Conservation (phyloP, 202 grass and related monocot genomes). For the Musa balbisiana region DNA sequence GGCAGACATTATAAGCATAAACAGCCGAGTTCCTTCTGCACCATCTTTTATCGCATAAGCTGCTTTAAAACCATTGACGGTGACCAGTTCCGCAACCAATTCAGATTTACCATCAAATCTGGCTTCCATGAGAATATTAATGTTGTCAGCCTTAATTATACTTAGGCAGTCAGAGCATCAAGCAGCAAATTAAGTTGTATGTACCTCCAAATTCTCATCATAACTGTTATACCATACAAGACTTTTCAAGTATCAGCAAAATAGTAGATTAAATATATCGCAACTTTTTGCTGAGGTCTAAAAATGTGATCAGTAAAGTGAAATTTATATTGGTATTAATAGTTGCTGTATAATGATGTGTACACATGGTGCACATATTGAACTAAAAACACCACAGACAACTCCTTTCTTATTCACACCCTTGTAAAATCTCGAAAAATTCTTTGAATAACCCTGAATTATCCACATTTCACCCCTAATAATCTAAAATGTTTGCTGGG, state of each 20-base stretch:
- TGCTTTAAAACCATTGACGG: slow-evolving; percentile 83
- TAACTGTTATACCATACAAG: not conserved
- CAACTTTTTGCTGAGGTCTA: no score
- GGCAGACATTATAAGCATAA: slow-evolving; percentile 25
- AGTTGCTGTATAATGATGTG: no score
- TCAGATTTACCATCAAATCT: slow-evolving; percentile 86
- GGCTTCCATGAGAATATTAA: slow-evolving; percentile 21
- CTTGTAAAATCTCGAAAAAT: no score
- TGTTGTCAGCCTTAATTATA: not conserved
- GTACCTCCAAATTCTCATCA: not conserved
- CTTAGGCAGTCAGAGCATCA: not conserved
- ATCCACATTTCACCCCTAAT: no score
- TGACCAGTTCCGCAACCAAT: slow-evolving; percentile 69
- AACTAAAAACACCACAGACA: slow-evolving; percentile 14
- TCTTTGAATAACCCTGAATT: no score
- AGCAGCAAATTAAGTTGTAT: not conserved
- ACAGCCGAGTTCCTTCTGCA: slow-evolving; percentile 51
- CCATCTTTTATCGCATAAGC: slow-evolving; percentile 87
- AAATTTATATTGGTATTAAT: no score
- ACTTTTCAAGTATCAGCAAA: no score
- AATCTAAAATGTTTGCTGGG: no score
- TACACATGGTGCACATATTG: no score
- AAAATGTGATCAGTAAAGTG: no score
- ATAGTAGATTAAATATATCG: no score
- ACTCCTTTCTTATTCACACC: no score